Conservation (phyloP, 163 green algal species). For the Chlamydomonas reinhardtii region DNA sequence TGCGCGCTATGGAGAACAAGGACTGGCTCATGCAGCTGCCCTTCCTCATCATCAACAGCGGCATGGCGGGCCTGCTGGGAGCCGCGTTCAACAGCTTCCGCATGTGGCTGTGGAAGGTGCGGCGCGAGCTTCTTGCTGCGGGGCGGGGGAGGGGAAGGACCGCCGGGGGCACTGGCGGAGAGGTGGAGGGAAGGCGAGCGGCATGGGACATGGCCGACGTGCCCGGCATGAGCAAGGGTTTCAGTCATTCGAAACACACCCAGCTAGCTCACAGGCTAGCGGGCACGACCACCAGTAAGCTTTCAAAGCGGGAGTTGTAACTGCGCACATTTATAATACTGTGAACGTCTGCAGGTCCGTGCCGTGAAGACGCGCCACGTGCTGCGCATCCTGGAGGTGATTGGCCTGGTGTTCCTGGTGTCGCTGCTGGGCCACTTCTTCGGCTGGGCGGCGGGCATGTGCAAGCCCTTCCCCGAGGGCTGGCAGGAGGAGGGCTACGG, state of each 20-base stretch:
- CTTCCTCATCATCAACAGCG: conserved; percentile 81
- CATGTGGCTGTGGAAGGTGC: conserved; percentile 73
- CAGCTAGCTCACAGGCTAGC: too few relatives aligned
- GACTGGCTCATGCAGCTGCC: conserved; percentile 91
- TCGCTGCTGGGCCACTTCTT: conserved; percentile 66
- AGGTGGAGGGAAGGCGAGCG: background rate
- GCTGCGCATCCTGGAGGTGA: conserved; percentile 77
- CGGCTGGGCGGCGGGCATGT: conserved; percentile 59
- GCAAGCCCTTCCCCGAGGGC: conserved; percentile 59
- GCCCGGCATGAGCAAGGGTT: too few relatives aligned
- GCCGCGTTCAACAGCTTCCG: conserved; percentile 87
- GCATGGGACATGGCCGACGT: too few relatives aligned
- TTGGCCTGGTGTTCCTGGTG: conserved; percentile 67
- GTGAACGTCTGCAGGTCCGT: conserved; percentile 48
- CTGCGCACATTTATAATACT: too few relatives aligned
- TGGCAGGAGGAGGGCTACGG: conserved; percentile 63
- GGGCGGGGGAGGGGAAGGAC: background rate
- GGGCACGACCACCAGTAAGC: too few relatives aligned
- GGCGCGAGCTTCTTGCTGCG: too few relatives aligned
- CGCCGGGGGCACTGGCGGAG: background rate
- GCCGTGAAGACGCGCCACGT: conserved; percentile 66
- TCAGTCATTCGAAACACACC: too few relatives aligned
- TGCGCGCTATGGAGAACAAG: conserved; percentile 69
- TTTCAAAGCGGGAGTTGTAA: too few relatives aligned
- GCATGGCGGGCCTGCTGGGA: conserved; percentile 80